Base-by-base conservation (phyloP, 2,329 filamentous ascomycete genomes). In the Cercospora janseana region DNA sequence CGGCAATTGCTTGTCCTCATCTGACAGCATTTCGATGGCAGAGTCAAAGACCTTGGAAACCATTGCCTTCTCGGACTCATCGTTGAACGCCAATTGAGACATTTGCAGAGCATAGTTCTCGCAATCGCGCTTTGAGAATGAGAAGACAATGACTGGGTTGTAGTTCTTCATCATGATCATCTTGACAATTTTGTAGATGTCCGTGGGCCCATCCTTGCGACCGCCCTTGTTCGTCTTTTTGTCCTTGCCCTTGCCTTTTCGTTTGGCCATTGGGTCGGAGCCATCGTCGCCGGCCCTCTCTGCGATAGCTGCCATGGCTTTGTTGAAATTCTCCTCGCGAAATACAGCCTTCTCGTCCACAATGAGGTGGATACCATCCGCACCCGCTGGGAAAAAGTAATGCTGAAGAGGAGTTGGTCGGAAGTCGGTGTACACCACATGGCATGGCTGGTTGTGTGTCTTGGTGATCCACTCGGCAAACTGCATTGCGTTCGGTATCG, bases 381-480 rank as follows among this genome's bases (percentile, higher is more conserved):
- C 89, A 15, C 92, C 92, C 16, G 87, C 83, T 0, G 93, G 93
- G 73, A 95, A 97, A 73, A 97, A 94, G 73, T 98, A 98, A 70
- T 97, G 93, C 66, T 98, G 93, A 24, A 98, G 75, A 1, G 93
- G 93, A 0, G 93, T 98, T 15, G 93, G 93, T 66, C 93, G 83
- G 77, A 97, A 98, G 72, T 98, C 92, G 45, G 93, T 98, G 71
- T 98, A 98, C 3, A 98, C 93, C 56, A 98, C 94, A 77, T 98
- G 94, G 61, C 93, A 98, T 5, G 93, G 92, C 66, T 98, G 94
- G 59, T 88, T 87, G 69, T 98, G 94, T 51, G 92, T 97, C 74
- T 97, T 97, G 62, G 88, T 90, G 63, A 98, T 95, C 93, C 93
- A 98, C 70, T 98, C 92, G 61, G 93, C 93, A 64, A 98, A 98